Base-by-base conservation (phyloP, 371 early-diverging fungal species). In the Rhizopus arrhizus region DNA sequence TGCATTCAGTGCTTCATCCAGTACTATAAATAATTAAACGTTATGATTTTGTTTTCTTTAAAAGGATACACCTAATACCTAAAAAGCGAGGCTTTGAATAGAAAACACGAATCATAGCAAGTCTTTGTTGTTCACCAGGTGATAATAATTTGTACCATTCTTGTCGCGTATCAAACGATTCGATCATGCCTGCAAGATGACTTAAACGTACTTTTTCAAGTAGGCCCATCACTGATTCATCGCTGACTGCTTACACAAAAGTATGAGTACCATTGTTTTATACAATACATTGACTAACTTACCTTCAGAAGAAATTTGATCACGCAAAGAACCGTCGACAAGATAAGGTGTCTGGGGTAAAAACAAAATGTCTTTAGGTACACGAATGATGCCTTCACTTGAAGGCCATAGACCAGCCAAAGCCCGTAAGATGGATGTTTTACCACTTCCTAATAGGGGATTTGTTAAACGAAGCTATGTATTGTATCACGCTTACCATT, bases 1-100 rank as follows among this genome's bases (percentile, higher is more conserved):
- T 3, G 90, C 80, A 52, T 90, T 85, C 4, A 90, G 89, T 35
- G 89, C 80, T 64, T 92, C 93, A 62, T 92, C 93, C 43, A 92
- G 65, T 3, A 86, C 85, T 82, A 64, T 35, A 10, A 22, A 47
- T 42, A 40, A 57, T 22, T 22, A 22, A 0, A 46, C 4, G 43
- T n/a, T 50, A 53, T n/a, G 10, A 34, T 8, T 15, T 33, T 15
- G 28, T 6, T 15, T 22, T n/a, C 13, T 32, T 28, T 32, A 10
- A 48, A 43, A 13, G 3, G 15, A 10, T n/a, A n/a, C 15, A 50
- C 5, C n/a, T 84, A 83, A 22, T 22, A 22, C 86, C 75, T 46
- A 89, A 89, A 81, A 90, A 91, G 29, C 64, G 52, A 1, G 91
- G 93, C 7, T 73, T 69, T 68, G 83, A 81, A 56, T 82, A 86